Evolutionary conservation across 805 yeast genomes (phyloP).

Genomic region (Candida palmyrensis): DNA sequence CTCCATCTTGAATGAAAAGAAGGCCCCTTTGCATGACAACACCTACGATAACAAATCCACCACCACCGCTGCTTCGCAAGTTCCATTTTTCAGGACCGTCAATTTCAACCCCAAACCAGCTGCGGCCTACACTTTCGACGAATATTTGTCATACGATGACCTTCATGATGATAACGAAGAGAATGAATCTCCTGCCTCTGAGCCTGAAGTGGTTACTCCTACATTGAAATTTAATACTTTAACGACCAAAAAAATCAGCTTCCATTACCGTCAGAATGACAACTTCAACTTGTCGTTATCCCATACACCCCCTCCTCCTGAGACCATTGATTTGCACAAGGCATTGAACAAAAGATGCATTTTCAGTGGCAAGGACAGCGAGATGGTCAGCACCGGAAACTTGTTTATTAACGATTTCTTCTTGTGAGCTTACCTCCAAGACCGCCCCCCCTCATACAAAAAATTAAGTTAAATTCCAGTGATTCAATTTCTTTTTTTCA

Average conservation of each 20-base stretch:
- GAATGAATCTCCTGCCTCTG: slow-evolving; percentile 7
- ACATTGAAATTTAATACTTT: slow-evolving; percentile 7
- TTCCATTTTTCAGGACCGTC: slow-evolving; percentile 34
- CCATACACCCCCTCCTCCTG: slow-evolving; percentile 9
- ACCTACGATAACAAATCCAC: not conserved
- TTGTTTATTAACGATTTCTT: slow-evolving; percentile 40
- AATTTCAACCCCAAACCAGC: slow-evolving; percentile 27
- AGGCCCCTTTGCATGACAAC: not conserved
- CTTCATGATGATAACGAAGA: slow-evolving; percentile 11
- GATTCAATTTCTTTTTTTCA: too few relatives aligned
- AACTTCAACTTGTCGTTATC: slow-evolving; percentile 29
- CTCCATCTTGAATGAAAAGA: slow-evolving; percentile 21
- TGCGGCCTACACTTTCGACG: slow-evolving; percentile 24
- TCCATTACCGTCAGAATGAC: slow-evolving; percentile 32
- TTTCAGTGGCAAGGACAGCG: slow-evolving; percentile 37
- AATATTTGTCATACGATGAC: slow-evolving; percentile 31
- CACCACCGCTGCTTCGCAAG: slow-evolving; percentile 6
- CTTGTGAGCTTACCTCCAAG: slow-evolving; percentile 19
- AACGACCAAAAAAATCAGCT: slow-evolving; percentile 24
- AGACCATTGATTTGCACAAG: slow-evolving; percentile 23
- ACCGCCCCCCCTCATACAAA: too few relatives aligned
- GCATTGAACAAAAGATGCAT: slow-evolving; percentile 32
- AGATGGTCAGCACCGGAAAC: slow-evolving; percentile 38
- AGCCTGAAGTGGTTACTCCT: slow-evolving; percentile 7
- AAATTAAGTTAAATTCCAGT: too few relatives aligned